Percentiles rank a stretch among this genome's conserved stretches.
Evolutionary conservation across 306 rosid genomes (phyloP).

Genomic region (Mimosa bimucronata): DNA sequence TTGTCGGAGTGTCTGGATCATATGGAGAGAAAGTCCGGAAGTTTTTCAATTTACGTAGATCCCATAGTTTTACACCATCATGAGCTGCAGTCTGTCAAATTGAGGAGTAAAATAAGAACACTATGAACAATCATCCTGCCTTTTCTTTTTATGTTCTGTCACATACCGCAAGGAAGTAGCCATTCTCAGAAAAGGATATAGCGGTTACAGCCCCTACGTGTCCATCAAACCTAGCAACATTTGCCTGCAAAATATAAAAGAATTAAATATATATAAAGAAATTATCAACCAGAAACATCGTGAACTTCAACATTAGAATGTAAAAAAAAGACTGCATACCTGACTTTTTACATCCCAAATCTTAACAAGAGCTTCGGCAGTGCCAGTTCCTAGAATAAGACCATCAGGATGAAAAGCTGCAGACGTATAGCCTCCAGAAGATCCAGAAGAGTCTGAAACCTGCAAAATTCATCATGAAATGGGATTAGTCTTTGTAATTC

Average conservation of each 20-base stretch:
- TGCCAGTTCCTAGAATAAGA: slow-evolving; percentile 98
- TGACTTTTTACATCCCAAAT: slow-evolving; percentile 99
- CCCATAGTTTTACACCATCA: slow-evolving; percentile 85
- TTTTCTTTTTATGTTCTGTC: slow-evolving; percentile 4
- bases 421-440: slow-evolving; percentile 86
- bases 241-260: slow-evolving; percentile 49
- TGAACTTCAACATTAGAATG: slow-evolving; percentile 2
- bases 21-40: slow-evolving; percentile 70
- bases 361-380: slow-evolving; percentile 81
- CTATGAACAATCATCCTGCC: neutral
- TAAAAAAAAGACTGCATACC: slow-evolving; percentile 49
- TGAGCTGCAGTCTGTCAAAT: slow-evolving; percentile 70
- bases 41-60: slow-evolving; percentile 70
- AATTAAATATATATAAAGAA: neutral
- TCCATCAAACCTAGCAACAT: slow-evolving; percentile 79
- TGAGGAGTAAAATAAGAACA: slow-evolving; percentile 30
- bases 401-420: slow-evolving; percentile 99
- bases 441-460: slow-evolving; percentile 74
- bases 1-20: slow-evolving; percentile 77
- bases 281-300: neutral
- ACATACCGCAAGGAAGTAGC: slow-evolving; percentile 84
- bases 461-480: slow-evolving; percentile 42
- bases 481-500: neutral
- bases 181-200: slow-evolving; percentile 81
- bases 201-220: slow-evolving; percentile 82